Conservation (phyloP, 192 early-diverging fungal species). For the Polychytrium aggregatum region DNA sequence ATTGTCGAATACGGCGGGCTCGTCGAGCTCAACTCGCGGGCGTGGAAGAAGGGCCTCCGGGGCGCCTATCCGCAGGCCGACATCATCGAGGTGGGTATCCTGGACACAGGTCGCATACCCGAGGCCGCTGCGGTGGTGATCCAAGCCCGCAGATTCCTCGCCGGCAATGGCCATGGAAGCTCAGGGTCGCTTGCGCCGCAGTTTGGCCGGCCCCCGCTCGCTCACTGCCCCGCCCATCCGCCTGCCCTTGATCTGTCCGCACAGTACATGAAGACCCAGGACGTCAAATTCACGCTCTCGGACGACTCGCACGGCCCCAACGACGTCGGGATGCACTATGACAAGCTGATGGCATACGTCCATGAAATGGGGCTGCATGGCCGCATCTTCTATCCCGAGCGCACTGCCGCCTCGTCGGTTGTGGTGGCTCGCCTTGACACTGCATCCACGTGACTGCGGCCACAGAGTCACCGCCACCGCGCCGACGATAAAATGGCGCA, state of each 20-base stretch:
- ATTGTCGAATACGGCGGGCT: constrained; percentile 71
- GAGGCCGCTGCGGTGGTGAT: too few species aligned
- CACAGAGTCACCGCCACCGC: too few species aligned
- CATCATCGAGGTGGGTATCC: constrained; percentile 53
- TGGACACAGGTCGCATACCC: not conserved
- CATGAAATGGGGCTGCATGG: constrained; percentile 52
- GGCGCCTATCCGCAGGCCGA: constrained; percentile 83
- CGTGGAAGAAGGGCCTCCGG: constrained; percentile 78
- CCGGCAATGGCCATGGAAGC: too few species aligned
- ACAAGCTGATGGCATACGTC: constrained; percentile 59
- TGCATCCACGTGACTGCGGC: too few species aligned
- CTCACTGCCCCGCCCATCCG: not conserved
- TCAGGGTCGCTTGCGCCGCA: too few species aligned
- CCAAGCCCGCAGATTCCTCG: too few species aligned
- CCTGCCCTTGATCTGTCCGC: constrained; percentile 1
- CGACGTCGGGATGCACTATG: constrained; percentile 81
- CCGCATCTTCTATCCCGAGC: too few species aligned
- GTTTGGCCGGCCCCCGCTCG: too few species aligned
- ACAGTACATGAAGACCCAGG: constrained; percentile 47
- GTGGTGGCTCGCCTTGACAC: too few species aligned
- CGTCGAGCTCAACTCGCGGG: constrained; percentile 89
- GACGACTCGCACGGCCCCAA: constrained; percentile 90
- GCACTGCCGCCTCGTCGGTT: too few species aligned
- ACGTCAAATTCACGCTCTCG: constrained; percentile 70
- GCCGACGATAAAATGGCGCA: too few species aligned